A percentile compares a stretch with the other conserved stretches of the same genome.
Evolutionary conservation across 768 basidiomycete genomes (phyloP).

Genomic region (Lactifluus rugatus): DNA sequence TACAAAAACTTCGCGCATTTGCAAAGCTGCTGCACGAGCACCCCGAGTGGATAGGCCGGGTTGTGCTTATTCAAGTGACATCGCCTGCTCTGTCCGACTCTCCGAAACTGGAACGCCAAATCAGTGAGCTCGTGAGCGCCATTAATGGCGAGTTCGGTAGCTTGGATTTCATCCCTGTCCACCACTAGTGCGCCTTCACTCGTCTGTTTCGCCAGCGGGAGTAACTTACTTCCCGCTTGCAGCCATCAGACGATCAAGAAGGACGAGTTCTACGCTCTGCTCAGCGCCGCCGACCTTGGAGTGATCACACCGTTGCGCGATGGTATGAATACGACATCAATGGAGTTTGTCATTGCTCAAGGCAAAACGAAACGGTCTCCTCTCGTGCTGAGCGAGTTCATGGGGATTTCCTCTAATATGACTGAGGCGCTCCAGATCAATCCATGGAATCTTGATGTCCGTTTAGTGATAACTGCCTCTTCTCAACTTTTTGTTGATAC

Average conservation of each 20-base stretch:
- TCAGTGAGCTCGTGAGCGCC: constrained; percentile 87
- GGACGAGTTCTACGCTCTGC: constrained; percentile 94
- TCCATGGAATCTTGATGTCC: constrained; percentile 87
- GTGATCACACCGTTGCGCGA: constrained; percentile 93
- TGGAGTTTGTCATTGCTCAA: constrained; percentile 97
- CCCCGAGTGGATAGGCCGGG: constrained; percentile 91
- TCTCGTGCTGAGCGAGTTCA: constrained; percentile 91
- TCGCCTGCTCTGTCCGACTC: constrained; percentile 88
- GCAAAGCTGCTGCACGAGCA: constrained; percentile 89
- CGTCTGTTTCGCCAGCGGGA: background rate
- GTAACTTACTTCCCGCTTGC: background rate
- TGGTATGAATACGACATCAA: constrained; percentile 98
- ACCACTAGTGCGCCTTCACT: constrained; percentile 76
- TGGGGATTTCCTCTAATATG: constrained; percentile 95
- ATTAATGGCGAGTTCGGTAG: constrained; percentile 95
- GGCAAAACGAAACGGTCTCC: constrained; percentile 74
- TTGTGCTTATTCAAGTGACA: constrained; percentile 85
- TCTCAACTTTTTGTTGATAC: background rate
- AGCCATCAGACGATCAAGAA: constrained; percentile 97
- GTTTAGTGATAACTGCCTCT: constrained; percentile 23
- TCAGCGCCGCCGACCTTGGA: constrained; percentile 87
- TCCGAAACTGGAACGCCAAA: constrained; percentile 85
- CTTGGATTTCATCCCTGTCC: constrained; percentile 91
- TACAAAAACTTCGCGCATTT: constrained; percentile 97
- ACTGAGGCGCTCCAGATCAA: constrained; percentile 83